These are phyloP conservation scores for Dichomitus squalens DNA, from an alignment of 1,284 basidiomycete genomes.

Conservation along the genomic window DNA sequence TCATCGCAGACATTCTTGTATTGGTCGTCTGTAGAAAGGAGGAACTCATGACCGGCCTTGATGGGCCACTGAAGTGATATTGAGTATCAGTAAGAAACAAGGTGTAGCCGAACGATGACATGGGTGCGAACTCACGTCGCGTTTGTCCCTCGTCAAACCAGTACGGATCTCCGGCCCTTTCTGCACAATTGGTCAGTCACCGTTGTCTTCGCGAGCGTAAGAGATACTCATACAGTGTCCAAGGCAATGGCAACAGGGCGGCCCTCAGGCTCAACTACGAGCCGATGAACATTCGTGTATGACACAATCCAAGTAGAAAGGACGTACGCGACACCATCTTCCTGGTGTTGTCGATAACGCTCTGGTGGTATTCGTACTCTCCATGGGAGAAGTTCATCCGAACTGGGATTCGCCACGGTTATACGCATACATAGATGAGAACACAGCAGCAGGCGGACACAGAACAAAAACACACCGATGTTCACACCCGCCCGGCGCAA, in stretches of 20 bases:
- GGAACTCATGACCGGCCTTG: constrained; percentile 93
- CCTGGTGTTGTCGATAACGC: constrained; percentile 95
- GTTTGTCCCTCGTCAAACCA: constrained; percentile 86
- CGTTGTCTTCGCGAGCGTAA: background rate
- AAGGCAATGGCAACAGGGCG: constrained; percentile 97
- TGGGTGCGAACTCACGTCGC: constrained; percentile 70
- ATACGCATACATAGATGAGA: background rate
- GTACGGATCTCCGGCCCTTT: constrained; percentile 99
- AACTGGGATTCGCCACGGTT: constrained; percentile 51
- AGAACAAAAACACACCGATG: constrained; percentile 69
- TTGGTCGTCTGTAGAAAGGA: constrained; percentile 83
- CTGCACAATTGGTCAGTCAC: constrained; percentile 40
- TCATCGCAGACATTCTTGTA: constrained; percentile 83
- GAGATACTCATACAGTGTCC: constrained; percentile 73
- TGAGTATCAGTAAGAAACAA: background rate
- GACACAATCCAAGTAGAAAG: background rate
- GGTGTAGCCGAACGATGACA: background rate
- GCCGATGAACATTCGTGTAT: background rate
- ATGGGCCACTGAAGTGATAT: constrained; percentile 66
- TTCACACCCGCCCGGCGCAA: constrained; percentile 91
- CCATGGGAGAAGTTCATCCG: constrained; percentile 99
- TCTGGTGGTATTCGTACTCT: constrained; percentile 96
- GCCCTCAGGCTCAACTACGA: constrained; percentile 57
- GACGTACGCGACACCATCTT: constrained; percentile 75
- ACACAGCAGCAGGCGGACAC: background rate